phyloP scores from a whole-genome alignment of 208 protist species.

The Herpetomonas muscarum region DNA sequence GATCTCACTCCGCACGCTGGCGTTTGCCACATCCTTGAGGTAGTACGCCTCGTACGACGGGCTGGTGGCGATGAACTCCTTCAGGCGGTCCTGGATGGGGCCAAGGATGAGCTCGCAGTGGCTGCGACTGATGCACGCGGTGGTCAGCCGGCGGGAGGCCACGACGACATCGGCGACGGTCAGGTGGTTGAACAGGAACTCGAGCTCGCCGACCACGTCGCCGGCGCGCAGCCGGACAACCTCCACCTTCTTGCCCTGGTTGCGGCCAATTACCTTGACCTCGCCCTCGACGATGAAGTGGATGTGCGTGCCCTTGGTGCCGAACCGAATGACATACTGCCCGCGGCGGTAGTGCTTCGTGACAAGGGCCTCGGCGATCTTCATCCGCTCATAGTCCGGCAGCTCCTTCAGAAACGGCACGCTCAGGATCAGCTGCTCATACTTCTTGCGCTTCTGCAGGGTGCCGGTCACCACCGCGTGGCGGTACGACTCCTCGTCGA shows the following conservation, averaged over 20 bases:
- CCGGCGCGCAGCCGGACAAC: conserved; percentile 58
- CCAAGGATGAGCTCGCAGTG: conserved; percentile 89
- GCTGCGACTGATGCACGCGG: conserved; percentile 69
- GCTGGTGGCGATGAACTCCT: conserved; percentile 69
- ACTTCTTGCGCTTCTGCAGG: conserved; percentile 64
- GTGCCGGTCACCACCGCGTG: conserved; percentile 64
- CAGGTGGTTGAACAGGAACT: conserved; percentile 86
- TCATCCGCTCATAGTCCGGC: conserved; percentile 81
- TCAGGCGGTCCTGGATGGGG: conserved; percentile 74
- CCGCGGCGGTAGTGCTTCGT: conserved; percentile 51
- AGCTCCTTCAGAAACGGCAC: conserved; percentile 72
- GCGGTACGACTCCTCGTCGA: conserved; percentile 82
- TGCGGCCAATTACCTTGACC: conserved; percentile 73
- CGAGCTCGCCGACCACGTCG: conserved; percentile 84
- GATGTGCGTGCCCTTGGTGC: conserved; percentile 57
- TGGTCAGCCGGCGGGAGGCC: conserved; percentile 37
- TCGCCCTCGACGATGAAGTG: conserved; percentile 78
- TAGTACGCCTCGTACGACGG: conserved; percentile 68
- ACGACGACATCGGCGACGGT: conserved; percentile 85
- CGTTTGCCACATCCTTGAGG: conserved; percentile 44
- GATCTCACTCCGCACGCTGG: conserved; percentile 60
- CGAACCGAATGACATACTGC: conserved; percentile 77
- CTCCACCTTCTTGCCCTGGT: conserved; percentile 52
- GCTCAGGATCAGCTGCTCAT: conserved; percentile 54
- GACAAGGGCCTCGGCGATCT: conserved; percentile 80